phyloP scores from a whole-genome alignment of 495 filamentous ascomycete species.

The Tricharina praecox region DNA sequence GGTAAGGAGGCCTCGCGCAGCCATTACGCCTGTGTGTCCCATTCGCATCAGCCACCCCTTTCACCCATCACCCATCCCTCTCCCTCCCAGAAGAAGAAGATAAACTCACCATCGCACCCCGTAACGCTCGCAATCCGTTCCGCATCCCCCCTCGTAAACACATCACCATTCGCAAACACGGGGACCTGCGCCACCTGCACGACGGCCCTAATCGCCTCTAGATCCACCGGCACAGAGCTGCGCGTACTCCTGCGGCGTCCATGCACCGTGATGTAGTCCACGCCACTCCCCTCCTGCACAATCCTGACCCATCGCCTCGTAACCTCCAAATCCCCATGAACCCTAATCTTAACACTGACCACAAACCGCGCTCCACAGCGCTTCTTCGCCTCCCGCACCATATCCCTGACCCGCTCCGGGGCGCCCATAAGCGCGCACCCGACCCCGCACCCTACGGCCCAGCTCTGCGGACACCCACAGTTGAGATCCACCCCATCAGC shows the following conservation, averaged over 20 bases:
- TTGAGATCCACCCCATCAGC: slow-evolving; percentile 48
- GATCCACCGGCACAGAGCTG: slow-evolving; percentile 38
- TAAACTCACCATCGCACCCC: slow-evolving; percentile 21
- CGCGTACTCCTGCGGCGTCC: slow-evolving; percentile 40
- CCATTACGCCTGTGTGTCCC: slow-evolving; percentile 40
- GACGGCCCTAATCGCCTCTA: slow-evolving; percentile 40
- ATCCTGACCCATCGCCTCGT: slow-evolving; percentile 1
- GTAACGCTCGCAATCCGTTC: slow-evolving; percentile 23
- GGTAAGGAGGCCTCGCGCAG: slow-evolving; percentile 42
- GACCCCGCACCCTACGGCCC: slow-evolving; percentile 45
- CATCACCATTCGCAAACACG: slow-evolving; percentile 45
- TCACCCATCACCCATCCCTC: background rate
- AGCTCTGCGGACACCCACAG: slow-evolving; percentile 53
- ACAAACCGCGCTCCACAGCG: slow-evolving; percentile 29
- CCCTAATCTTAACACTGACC: slow-evolving; percentile 49
- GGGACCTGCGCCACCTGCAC: slow-evolving; percentile 35
- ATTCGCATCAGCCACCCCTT: background rate
- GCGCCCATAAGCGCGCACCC: slow-evolving; percentile 47
- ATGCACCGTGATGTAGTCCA: slow-evolving; percentile 48
- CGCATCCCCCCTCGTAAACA: slow-evolving; percentile 35
- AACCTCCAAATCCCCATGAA: slow-evolving; percentile 41
- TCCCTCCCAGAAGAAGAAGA: background rate
- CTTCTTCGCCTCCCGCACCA: slow-evolving; percentile 37
- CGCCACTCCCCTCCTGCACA: slow-evolving; percentile 9
- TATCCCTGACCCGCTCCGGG: slow-evolving; percentile 40